These are phyloP conservation scores for Cardamine resedifolia DNA, from an alignment of 345 rosid species.

Conservation along the genomic window DNA sequence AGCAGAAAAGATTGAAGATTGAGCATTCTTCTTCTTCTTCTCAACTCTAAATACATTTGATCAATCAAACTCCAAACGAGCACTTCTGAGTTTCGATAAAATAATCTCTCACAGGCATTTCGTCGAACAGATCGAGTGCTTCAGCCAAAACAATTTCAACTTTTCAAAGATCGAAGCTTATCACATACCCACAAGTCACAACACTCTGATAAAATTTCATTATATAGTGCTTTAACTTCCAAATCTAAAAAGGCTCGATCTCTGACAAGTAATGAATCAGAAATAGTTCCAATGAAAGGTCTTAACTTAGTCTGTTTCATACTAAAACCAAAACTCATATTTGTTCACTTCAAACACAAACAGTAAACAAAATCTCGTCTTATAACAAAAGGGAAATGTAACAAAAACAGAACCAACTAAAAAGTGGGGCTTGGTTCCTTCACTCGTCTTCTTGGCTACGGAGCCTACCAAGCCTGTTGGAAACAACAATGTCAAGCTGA, in stretches of 20 bases:
- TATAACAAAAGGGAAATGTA: conserved; percentile 14
- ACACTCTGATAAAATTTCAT: too few relatives aligned
- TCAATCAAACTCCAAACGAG: too few relatives aligned
- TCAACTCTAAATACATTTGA: too few relatives aligned
- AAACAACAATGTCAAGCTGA: conserved; percentile 72
- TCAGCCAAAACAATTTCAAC: too few relatives aligned
- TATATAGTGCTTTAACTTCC: too few relatives aligned
- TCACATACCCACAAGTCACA: background rate
- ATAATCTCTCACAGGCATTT: too few relatives aligned
- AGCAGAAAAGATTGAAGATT: background rate
- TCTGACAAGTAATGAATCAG: background rate
- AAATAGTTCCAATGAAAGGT: background rate
- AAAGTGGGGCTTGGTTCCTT: conserved; percentile 16
- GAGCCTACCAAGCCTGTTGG: conserved; percentile 76
- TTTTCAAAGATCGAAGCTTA: background rate
- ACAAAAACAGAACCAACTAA: conserved; percentile 24
- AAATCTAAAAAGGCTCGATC: background rate
- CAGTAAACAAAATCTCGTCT: conserved; percentile 17
- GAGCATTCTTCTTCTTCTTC: background rate
- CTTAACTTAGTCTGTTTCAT: conserved; percentile 1
- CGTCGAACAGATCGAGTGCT: too few relatives aligned
- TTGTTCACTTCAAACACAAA: conserved; percentile 9
- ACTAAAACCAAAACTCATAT: conserved; percentile 19
- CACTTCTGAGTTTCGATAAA: too few relatives aligned
- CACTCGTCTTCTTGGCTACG: conserved; percentile 83